Evolutionary conservation across 805 yeast species (phyloP), one percentile per base, ranked within the genome.

Genomic region (Debaryomyces castellii): DNA sequence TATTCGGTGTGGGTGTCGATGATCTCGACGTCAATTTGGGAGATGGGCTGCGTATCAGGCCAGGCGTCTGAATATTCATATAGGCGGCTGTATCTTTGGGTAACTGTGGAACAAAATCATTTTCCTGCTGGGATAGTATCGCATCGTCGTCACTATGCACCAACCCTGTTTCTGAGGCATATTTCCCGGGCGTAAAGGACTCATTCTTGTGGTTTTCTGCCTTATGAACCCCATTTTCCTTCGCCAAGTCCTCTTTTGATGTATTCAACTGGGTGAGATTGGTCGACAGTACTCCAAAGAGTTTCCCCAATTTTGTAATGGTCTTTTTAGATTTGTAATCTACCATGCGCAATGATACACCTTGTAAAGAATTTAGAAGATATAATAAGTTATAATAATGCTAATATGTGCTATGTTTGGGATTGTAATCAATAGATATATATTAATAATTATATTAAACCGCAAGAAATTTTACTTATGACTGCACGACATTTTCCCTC

Each of bases 201-300:
- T 20, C 34, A 30, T 16, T 30, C 20, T 16, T 16, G 28, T 25
- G 11, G 18, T 14, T 30, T 30, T 30, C 38, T 35, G 24, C 3
- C n/a, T 18, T 35, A 16, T 2, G 24, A 11, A n/a, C 16, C 3
- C 28, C 28, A 23, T 37, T 23, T 18, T 23, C 28, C 18, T 14
- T 22, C n/a, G 12, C 2, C n/a, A 37, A 18, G 5, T 37, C 40
- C 18, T 37, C 40, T 14, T 22, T 37, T 3, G 40, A 37, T n/a
- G 28, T 16, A 12, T 43, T 37, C 20, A 46, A 28, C 36, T 33
- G 45, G 14, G 41, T 16, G 23, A 48, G 44, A 44, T 53, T 54
- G 12, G 54, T 49, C 12, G 50, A 47, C 38, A 53, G 53, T 9
- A 57, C 54, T 30, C 55, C 58, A 46, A 58, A 58, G 27, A 58